A percentile compares a stretch with the other conserved stretches of the same genome.
phyloP scores from a whole-genome alignment of 495 filamentous ascomycete genomes.

The Hypomontagnella submonticulosa region DNA sequence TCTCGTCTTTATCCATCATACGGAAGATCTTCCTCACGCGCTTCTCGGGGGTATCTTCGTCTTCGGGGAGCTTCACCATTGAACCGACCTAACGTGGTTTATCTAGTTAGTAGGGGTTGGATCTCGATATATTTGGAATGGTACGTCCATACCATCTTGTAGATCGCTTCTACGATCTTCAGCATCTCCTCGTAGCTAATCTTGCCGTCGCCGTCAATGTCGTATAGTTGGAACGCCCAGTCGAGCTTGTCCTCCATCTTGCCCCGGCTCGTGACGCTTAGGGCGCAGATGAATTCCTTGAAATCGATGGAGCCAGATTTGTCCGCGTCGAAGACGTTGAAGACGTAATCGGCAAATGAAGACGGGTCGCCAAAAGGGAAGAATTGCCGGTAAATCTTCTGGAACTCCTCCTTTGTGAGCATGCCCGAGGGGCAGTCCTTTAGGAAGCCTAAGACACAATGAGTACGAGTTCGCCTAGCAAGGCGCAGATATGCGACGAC shows the following conservation, averaged over 20 bases:
- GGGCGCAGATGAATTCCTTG: slow-evolving; percentile 98
- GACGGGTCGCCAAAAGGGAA: slow-evolving; percentile 98
- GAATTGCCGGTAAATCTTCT: slow-evolving; percentile 99
- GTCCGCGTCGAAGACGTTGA: slow-evolving; percentile 98
- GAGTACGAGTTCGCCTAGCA: slow-evolving; percentile 14
- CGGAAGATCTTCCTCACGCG: slow-evolving; percentile 97
- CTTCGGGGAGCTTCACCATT: slow-evolving; percentile 98
- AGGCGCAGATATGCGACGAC: slow-evolving; percentile 3
- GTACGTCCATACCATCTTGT: slow-evolving; percentile 86
- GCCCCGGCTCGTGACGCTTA: slow-evolving; percentile 95
- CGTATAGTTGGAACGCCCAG: slow-evolving; percentile 99
- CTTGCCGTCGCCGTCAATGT: slow-evolving; percentile 98
- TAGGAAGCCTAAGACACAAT: slow-evolving; percentile 76
- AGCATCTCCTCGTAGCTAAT: slow-evolving; percentile 99
- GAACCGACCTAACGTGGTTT: slow-evolving; percentile 78
- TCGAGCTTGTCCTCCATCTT: slow-evolving; percentile 99
- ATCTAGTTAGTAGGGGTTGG: slow-evolving; percentile 32
- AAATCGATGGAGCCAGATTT: slow-evolving; percentile 98
- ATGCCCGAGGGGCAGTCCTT: slow-evolving; percentile 98
- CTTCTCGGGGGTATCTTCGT: slow-evolving; percentile 99
- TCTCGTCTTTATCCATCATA: slow-evolving; percentile 99
- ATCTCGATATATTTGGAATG: not conserved
- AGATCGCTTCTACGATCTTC: slow-evolving; percentile 97
- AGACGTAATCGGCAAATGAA: slow-evolving; percentile 97
- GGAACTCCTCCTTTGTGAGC: slow-evolving; percentile 97